Conservation (phyloP, 768 basidiomycete species). For the Lentinula aciculospora region DNA sequence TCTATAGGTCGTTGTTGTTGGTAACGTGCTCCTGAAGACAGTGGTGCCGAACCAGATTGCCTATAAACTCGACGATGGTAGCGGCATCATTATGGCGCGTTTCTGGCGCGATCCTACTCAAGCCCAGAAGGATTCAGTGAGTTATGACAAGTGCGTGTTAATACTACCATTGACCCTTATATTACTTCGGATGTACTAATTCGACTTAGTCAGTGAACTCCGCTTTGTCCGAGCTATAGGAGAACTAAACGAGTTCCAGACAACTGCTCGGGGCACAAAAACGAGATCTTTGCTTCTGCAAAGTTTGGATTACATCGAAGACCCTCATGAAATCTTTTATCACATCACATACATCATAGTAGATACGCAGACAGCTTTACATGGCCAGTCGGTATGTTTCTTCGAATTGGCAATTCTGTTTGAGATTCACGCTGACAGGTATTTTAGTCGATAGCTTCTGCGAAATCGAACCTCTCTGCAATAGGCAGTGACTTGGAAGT, state of each 20-base stretch:
- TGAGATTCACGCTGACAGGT: neutral
- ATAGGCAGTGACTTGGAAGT: neutral
- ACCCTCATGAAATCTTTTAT: conserved; percentile 1
- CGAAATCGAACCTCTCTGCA: neutral
- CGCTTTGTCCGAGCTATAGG: conserved; percentile 5
- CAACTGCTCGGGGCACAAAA: neutral
- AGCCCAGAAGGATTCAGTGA: neutral
- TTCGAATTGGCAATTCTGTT: neutral
- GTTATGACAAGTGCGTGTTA: neutral
- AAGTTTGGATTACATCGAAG: neutral
- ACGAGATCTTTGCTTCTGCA: neutral
- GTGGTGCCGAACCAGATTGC: neutral
- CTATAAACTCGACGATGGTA: conserved; percentile 1
- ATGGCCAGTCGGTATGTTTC: neutral
- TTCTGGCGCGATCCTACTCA: neutral
- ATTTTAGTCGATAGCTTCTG: neutral
- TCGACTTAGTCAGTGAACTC: conserved; percentile 1
- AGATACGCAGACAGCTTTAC: neutral
- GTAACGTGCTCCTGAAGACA: neutral
- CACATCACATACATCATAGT: neutral
- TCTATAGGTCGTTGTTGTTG: neutral
- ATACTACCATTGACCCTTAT: neutral
- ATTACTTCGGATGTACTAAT: neutral
- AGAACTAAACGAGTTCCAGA: neutral
- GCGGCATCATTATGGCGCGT: neutral